These are phyloP conservation scores for Knoxdaviesia capensis DNA, from an alignment of 2,329 filamentous ascomycete genomes.

Conservation along the genomic window DNA sequence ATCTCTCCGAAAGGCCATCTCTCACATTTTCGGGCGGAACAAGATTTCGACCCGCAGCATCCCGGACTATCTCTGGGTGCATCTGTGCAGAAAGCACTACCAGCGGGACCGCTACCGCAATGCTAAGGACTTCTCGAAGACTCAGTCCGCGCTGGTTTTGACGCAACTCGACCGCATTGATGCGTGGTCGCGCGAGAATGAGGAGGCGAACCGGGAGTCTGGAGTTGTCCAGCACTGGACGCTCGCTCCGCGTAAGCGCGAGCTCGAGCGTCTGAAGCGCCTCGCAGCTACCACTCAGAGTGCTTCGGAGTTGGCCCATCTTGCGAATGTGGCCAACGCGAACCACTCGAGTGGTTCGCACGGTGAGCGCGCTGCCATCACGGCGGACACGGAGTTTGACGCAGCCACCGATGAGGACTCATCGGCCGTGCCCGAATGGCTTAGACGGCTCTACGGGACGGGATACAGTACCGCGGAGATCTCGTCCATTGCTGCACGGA, in stretches of 20 bases:
- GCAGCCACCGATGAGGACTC: conserved; percentile 12
- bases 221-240: conserved; percentile 38
- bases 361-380: too few relatives aligned
- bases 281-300: conserved; percentile 7
- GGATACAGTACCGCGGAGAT: conserved; percentile 28
- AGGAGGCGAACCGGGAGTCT: conserved; percentile 10
- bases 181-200: conserved; percentile 36
- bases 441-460: conserved; percentile 22
- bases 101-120: conserved; percentile 57
- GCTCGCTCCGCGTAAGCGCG: conserved; percentile 42
- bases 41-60: conserved; percentile 57
- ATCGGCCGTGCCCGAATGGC: conserved; percentile 22
- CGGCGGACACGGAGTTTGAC: too few relatives aligned
- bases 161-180: conserved; percentile 42
- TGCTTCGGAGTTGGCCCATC: conserved; percentile 13
- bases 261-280: conserved; percentile 33
- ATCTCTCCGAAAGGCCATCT: conserved; percentile 53
- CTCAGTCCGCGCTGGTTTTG: conserved; percentile 43
- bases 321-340: conserved; percentile 12
- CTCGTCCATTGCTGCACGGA: conserved; percentile 21
- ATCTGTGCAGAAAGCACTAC: conserved; percentile 67
- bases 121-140: conserved; percentile 33
- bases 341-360: conserved; percentile 4
- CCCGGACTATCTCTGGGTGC: conserved; percentile 49
- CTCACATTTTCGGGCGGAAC: conserved; percentile 68